Evolutionary conservation across 768 basidiomycete genomes (phyloP), one percentile per base, ranked within the genome.

Genomic region (Rhodosporidiobolus sp.): DNA sequence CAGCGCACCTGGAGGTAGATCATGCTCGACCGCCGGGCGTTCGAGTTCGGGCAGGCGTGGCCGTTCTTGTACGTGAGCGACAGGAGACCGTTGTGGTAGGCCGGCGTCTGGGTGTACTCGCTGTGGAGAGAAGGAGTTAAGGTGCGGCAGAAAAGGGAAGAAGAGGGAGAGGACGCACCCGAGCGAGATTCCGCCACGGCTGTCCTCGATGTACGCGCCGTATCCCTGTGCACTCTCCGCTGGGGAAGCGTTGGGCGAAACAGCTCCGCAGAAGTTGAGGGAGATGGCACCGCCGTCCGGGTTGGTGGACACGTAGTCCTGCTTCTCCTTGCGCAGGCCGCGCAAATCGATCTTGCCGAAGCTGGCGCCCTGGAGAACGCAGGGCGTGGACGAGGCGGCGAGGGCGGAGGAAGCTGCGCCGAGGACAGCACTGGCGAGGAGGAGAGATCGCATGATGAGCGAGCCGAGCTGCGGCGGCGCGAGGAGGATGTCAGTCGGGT

Each of bases 1-100:
- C n/a, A n/a, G n/a, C n/a, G n/a, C n/a, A n/a, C n/a, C n/a, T 16
- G 45, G 19, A 72, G 62, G 63, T 72, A 68, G 57, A 72, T 72
- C 22, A 72, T 32, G 2, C 28, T 34, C 14, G 71, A 72, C 10
- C 71, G 56, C 2, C 62, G 34, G 3, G 71, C 66, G 63, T 68
- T 72, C 34, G 71, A 72, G 57, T 60, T 63, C 24, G 71, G 71
- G 55, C 71, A 72, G 0, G 62, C 38, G 7, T 49, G 50, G 4
- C 71, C 71, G 22, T 72, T 63, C 62, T 68, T 67, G 71, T 72
- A 72, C 17, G 66, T 64, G 14, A 72, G 16, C 9, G 71, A 72
- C 17, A 72, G 71, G 50, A 64, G 66, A 3, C 62, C 66, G 50
- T 72, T 72, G 71, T 72, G 71, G 57, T 68, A 68, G 49, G 63